These are phyloP conservation scores for Microstegium vimineum DNA, from an alignment of 176 grass and related monocot genomes.

Conservation along the genomic window DNA sequence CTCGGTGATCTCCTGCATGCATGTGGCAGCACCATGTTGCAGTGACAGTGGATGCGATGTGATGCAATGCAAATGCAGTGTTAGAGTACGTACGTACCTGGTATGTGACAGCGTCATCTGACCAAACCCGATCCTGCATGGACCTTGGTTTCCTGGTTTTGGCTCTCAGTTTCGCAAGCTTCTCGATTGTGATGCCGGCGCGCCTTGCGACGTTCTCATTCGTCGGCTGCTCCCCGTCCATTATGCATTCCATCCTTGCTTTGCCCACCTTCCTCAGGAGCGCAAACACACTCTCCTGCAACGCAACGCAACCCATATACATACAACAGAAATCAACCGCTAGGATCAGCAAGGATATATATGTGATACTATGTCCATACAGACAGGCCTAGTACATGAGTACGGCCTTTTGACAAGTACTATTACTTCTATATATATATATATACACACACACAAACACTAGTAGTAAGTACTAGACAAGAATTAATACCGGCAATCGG, in stretches of 20 bases:
- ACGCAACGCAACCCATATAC: neutral
- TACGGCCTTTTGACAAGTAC: neutral
- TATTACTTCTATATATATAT: neutral
- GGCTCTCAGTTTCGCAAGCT: conserved; percentile 55
- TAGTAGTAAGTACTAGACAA: neutral
- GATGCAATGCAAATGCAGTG: too few species aligned
- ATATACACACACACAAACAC: too few species aligned
- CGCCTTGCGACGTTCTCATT: conserved; percentile 63
- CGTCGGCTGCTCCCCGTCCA: conserved; percentile 61
- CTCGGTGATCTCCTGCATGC: conserved; percentile 59
- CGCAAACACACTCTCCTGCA: conserved; percentile 68
- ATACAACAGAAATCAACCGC: neutral
- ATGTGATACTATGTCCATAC: too few species aligned
- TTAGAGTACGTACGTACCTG: too few species aligned
- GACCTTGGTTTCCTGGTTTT: conserved; percentile 61
- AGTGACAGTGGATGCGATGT: neutral
- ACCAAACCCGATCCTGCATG: conserved; percentile 58
- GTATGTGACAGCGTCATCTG: conserved; percentile 54
- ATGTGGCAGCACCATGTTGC: neutral
- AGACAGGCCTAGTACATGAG: neutral
- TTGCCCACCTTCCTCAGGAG: conserved; percentile 59
- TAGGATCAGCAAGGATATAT: neutral
- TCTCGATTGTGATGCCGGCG: conserved; percentile 61
- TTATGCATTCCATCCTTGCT: conserved; percentile 58
- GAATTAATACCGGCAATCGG: conserved; percentile 58